Conservation (phyloP, 495 filamentous ascomycete genomes). For the Podospora fimiseda region DNA sequence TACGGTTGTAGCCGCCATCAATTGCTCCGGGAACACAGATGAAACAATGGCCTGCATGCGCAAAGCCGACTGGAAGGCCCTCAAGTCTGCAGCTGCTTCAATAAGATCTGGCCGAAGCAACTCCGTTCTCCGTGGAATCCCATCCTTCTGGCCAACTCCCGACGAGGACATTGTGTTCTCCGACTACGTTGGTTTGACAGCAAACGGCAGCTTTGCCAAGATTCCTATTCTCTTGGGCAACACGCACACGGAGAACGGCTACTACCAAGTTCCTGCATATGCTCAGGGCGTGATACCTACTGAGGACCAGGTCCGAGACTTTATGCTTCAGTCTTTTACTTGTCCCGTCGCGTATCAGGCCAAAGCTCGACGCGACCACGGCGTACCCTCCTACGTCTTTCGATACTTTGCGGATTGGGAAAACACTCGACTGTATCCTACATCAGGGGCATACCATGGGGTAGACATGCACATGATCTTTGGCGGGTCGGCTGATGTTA, state of each 20-base stretch:
- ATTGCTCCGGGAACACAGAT: constrained; percentile 34
- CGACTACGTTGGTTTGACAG: constrained; percentile 27
- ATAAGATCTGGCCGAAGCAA: constrained; percentile 26
- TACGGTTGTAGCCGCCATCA: constrained; percentile 24
- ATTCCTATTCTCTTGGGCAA: constrained; percentile 7
- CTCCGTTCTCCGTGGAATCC: constrained; percentile 21
- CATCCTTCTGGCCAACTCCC: constrained; percentile 18
- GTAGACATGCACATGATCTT: constrained; percentile 45
- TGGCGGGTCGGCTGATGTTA: constrained; percentile 34
- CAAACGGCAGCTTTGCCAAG: constrained; percentile 1
- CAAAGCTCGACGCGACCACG: constrained; percentile 10
- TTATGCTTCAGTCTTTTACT: constrained; percentile 18
- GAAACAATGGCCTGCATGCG: constrained; percentile 41
- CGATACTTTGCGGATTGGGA: constrained; percentile 39
- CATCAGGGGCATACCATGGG: constrained; percentile 44
- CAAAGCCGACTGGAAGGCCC: constrained; percentile 19
- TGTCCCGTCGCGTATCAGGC: constrained; percentile 13
- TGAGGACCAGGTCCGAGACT: background rate
- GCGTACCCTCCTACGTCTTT: constrained; percentile 21
- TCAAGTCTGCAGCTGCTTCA: constrained; percentile 25
- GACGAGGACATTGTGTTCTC: constrained; percentile 32
- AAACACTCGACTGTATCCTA: constrained; percentile 33
- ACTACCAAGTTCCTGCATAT: constrained; percentile 11
- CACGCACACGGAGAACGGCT: constrained; percentile 12
- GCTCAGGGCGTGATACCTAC: constrained; percentile 7